phyloP scores from a whole-genome alignment of 805 yeast genomes.

The Suhomyces sp. region DNA sequence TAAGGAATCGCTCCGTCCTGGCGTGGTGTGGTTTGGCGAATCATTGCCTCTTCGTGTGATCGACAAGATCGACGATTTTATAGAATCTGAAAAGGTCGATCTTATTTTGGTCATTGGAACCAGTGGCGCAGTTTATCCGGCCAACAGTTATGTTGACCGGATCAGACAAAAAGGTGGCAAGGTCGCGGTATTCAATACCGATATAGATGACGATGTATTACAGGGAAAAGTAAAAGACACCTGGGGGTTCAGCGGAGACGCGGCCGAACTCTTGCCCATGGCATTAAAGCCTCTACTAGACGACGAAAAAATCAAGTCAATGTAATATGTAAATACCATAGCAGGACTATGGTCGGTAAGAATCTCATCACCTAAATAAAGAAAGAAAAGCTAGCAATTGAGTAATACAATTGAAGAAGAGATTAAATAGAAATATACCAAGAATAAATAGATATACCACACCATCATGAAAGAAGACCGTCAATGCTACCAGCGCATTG shows the following conservation, averaged over 20 bases:
- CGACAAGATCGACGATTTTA: constrained; percentile 67
- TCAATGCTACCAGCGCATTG: background rate
- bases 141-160: constrained; percentile 84
- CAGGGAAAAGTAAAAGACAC: constrained; percentile 39
- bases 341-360: background rate
- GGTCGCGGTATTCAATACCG: constrained; percentile 81
- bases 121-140: constrained; percentile 85
- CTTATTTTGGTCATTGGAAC: constrained; percentile 82
- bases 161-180: constrained; percentile 71
- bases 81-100: constrained; percentile 57
- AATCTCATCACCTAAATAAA: background rate
- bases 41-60: constrained; percentile 63
- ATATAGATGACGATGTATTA: constrained; percentile 46
- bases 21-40: constrained; percentile 96
- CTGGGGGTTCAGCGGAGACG: constrained; percentile 82
- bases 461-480: background rate
- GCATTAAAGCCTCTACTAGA: constrained; percentile 56
- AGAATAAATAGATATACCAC: background rate
- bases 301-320: background rate
- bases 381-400: background rate
- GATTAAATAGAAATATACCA: background rate
- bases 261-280: constrained; percentile 63
- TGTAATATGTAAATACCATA: background rate
- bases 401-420: background rate
- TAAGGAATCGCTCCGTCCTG: constrained; percentile 69